phyloP scores from a whole-genome alignment of 2,329 filamentous ascomycete species.

The Helicocarpus griseus region DNA sequence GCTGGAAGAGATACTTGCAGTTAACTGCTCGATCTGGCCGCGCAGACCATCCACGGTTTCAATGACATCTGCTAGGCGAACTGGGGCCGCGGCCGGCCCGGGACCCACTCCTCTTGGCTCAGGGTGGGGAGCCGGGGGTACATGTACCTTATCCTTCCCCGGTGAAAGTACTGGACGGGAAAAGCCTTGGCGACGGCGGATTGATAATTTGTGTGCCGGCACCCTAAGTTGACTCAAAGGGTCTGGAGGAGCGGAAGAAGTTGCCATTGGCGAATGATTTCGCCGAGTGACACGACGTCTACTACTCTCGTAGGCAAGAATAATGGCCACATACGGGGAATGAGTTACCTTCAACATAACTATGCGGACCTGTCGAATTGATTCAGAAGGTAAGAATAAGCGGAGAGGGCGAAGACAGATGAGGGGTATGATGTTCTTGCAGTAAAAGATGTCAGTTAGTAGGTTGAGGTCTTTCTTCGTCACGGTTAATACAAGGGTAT shows the following conservation, averaged over 20 bases:
- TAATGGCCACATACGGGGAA: conserved; percentile 47
- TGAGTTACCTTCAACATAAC: conserved; percentile 50
- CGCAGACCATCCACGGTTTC: conserved; percentile 27
- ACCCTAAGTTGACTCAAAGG: conserved; percentile 16
- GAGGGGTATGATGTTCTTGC: conserved; percentile 50
- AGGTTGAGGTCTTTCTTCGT: background rate
- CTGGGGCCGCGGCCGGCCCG: conserved; percentile 14
- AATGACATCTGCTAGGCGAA: conserved; percentile 23
- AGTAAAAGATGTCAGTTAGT: conserved; percentile 1
- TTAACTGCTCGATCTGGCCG: conserved; percentile 26
- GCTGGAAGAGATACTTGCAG: conserved; percentile 16
- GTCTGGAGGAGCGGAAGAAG: conserved; percentile 13
- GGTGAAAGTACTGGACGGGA: conserved; percentile 9
- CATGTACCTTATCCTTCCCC: background rate
- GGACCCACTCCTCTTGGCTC: background rate
- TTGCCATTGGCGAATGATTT: conserved; percentile 16
- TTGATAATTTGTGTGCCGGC: conserved; percentile 16
- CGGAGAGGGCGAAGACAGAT: conserved; percentile 48
- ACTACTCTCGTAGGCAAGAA: conserved; percentile 45
- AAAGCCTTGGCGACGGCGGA: conserved; percentile 12
- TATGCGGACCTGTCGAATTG: conserved; percentile 47
- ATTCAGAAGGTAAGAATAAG: conserved; percentile 45
- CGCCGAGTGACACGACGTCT: conserved; percentile 19
- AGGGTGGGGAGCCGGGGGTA: background rate
- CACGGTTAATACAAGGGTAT: background rate